Base-by-base conservation (phyloP, 2,329 filamentous ascomycete genomes). In the Fusarium decemcellulare region DNA sequence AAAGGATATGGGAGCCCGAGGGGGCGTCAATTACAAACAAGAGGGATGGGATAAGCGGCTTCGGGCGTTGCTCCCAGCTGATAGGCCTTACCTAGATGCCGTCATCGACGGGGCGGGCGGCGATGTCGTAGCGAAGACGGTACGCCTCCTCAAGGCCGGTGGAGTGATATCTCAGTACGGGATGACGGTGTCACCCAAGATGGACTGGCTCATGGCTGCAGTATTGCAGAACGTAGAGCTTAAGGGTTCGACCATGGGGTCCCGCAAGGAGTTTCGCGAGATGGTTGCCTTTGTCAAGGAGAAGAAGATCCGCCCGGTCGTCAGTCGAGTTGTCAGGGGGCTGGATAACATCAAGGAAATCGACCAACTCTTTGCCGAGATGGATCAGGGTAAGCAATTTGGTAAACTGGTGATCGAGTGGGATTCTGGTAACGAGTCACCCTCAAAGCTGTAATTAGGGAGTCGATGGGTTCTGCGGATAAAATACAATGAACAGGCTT, bases 31-130 rank as follows among this genome's bases (percentile, higher is more conserved):
- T 65, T 98, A 98, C 80, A 93, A 90, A 78, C 88, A 91, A 55
- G 84, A 89, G 30, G 89, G 84, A 2, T 98, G 95, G 95, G 93
- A 97, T 62, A 92, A 91, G 85, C 89, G 92, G 75, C 81, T 98
- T 60, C 80, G 84, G 18, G 80, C 80, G 48, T 76, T 90, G 73
- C 82, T 97, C 29, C 89, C 92, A 0, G 79, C 82, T 42, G 89
- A 92, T 48, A 85, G 90, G 68, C 89, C 90, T 56, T 93, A 86
- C 68, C 76, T 96, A 8, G 96, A 98, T 80, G 91, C 92, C 18
- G 91, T 98, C 50, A 87, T 98, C 71, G 96, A 98, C 80, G 95
- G 96, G 2, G 95, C 95, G 0, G 95, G 95, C 4, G 95, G 94
- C 2, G 91, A 97, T 80, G 85, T 97, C 44, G 87, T 97, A n/a